These are phyloP conservation scores for Volvox carteri DNA, from an alignment of 163 green algal species.

Conservation along the genomic window DNA sequence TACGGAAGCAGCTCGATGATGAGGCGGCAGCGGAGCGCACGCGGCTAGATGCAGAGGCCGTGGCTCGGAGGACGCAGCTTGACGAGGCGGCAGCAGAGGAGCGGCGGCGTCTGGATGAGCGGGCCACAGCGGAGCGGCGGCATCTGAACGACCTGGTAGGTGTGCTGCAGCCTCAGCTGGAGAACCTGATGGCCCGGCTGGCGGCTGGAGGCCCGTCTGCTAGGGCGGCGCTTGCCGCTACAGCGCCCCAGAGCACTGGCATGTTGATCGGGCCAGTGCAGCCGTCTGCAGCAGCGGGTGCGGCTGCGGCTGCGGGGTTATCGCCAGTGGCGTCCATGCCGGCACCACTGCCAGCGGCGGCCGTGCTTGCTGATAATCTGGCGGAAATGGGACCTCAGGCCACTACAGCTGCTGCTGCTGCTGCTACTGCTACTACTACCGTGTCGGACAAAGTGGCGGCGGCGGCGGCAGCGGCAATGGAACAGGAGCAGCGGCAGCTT, in stretches of 20 bases:
- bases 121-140: background rate
- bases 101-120: background rate
- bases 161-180: background rate
- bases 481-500: background rate
- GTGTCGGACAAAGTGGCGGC: too few relatives aligned
- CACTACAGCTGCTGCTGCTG: background rate
- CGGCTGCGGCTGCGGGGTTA: background rate
- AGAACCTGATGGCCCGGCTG: background rate
- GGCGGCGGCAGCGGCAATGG: background rate
- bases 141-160: background rate
- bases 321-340: background rate
- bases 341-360: background rate
- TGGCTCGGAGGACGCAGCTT: background rate
- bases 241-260: background rate
- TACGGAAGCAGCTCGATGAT: background rate
- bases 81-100: background rate
- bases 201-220: background rate
- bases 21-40: background rate
- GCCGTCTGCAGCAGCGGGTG: background rate
- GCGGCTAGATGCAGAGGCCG: background rate
- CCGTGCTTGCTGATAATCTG: too few relatives aligned
- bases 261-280: background rate
- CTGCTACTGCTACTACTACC: background rate
- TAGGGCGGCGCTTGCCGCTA: background rate
- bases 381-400: background rate